Evolutionary conservation across 192 early-diverging fungal species (phyloP), one percentile per base, ranked within the genome.

Genomic region (Backusella westeae): DNA sequence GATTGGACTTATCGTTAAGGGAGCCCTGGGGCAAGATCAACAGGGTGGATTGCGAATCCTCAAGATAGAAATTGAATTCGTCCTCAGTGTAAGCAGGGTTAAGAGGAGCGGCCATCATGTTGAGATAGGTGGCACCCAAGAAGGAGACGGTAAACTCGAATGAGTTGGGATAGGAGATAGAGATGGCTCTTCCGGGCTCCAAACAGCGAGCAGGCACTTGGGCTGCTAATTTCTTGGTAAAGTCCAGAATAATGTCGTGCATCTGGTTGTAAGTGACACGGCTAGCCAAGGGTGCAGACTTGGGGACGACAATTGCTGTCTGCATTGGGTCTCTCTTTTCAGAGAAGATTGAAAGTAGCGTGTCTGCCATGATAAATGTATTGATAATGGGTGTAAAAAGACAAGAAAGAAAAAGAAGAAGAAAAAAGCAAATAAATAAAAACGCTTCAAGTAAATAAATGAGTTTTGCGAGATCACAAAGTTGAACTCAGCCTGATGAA

Each of bases 1-100:
- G 81, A 72, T 69, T 77, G 77, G 81, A 82, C 15, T 85, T 78
- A 52, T 87, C 80, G 1, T 78, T 77, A 32, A 65, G 69, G 12
- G 81, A 80, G 21, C 86, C 90, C 36, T 83, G 80, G 4, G 91
- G 89, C 12, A 93, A 87, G 59, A 95, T 87, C 23, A 95, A 79
- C 26, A 89, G 82, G 21, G 84, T 86, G 52, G 82, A 79, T 67
- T 85, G 75, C n/a, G 93, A 87, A 78, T 93, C 93, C 26, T 94
- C 85, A 17, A 95, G 74, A 67, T 94, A 93, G 80, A 93, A 93
- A 49, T 87, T 88, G 49, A 94, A 85, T 81, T 95, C 94, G 34
- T 88, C 84, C 63, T 89, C 83, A 23, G 87, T 89, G 79, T 92
- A 89, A 6, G 84, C 82, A 10, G 91, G 85, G 75, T 94, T 93